Conservation (phyloP, 176 grass and related monocot species). For the Cymbopogon citratus region DNA sequence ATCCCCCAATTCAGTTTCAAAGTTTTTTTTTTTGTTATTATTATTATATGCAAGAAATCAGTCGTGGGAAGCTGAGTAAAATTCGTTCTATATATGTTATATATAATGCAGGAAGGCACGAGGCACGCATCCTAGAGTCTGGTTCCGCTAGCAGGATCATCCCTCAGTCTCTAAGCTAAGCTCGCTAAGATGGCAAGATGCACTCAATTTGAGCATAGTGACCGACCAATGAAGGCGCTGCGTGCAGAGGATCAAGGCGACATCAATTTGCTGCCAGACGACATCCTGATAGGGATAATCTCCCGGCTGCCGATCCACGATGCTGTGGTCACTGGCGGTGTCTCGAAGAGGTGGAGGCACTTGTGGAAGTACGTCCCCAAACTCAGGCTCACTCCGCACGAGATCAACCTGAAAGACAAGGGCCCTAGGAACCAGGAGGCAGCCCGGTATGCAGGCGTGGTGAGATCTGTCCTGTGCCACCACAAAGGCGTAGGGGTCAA, state of each 20-base stretch:
- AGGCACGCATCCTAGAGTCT: too few relatives aligned
- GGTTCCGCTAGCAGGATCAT: too few relatives aligned
- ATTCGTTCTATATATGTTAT: too few relatives aligned
- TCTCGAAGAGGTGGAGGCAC: neutral
- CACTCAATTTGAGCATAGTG: too few relatives aligned
- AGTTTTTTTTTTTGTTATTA: too few relatives aligned
- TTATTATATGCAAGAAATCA: too few relatives aligned
- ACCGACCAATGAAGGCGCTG: neutral
- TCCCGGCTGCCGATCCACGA: neutral
- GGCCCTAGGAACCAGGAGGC: neutral
- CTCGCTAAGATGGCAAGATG: too few relatives aligned
- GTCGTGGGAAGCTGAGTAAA: too few relatives aligned
- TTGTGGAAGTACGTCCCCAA: neutral
- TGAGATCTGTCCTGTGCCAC: neutral
- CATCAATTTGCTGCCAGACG: neutral
- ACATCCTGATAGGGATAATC: neutral
- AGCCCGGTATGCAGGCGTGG: neutral
- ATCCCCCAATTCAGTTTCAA: too few relatives aligned
- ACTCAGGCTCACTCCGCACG: fast-evolving
- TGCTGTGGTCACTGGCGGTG: neutral
- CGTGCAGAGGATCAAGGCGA: neutral
- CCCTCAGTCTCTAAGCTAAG: too few relatives aligned
- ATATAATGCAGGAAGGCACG: too few relatives aligned
- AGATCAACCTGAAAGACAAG: too few relatives aligned
- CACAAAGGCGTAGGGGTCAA: neutral